Base-by-base conservation (phyloP, 352 stramenopile genomes). In the Thalassiosira ordinaria region DNA sequence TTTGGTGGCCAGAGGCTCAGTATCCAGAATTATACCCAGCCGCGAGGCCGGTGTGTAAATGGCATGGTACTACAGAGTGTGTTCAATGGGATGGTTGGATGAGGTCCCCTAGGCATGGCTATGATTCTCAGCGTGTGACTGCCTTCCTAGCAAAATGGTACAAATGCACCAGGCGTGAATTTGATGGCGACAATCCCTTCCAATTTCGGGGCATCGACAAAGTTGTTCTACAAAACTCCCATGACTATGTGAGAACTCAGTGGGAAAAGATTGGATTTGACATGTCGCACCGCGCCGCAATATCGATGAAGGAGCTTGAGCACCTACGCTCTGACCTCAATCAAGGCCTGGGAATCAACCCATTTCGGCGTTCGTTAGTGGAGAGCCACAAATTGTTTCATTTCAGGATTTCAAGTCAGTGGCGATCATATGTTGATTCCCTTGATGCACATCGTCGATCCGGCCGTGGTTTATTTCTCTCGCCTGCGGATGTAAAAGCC, bases 191-290 rank as follows among this genome's bases (percentile, higher is more conserved):
- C 8, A 13, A 20, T 7, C 13, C 4, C 13, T 14, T 13, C n/a
- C 33, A 41, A 5, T 68, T 68, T 16, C 29, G 39, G 11, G 26
- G 20, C 11, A 55, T 27, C 20, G 60, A 68, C 24, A 56, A 29
- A 9, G 13, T 4, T 41, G 60, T 68, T 8, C 55, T 68, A 44
- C 37, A 8, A 2, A 35, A 49, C 5, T 53, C 7, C 22, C 1
- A 68, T n/a, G 60, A 68, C 29, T 57, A 55, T 14, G 14, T 68
- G 3, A 68, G 56, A 24, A 31, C 56, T 9, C 5, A 44, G 14
- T 68, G 60, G 60, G 52, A 1, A 39, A 68, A 68, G 60, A 33
- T 49, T 1, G 60, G 60, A 16, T 68, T 55, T 68, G 60, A 68
- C 14, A 26, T 57, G 3, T 57, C 49, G 5, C 49, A 57, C 26